Conservation (phyloP, 2,329 filamentous ascomycete species). For the Plenodomus biglobosus region DNA sequence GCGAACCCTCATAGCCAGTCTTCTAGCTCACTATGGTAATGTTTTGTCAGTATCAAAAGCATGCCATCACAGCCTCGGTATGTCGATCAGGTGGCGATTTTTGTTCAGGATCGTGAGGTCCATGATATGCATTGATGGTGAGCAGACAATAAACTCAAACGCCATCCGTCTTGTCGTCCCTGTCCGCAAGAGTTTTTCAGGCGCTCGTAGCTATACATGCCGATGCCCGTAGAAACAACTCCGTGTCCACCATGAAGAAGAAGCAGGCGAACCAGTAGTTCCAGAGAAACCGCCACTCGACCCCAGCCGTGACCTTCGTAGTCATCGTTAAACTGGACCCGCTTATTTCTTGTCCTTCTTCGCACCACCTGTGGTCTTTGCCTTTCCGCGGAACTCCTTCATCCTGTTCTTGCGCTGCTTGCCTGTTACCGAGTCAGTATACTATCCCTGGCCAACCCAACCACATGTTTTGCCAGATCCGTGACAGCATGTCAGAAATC, state of each 20-base stretch:
- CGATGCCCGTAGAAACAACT: slow-evolving; percentile 40
- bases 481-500: slow-evolving; percentile 6
- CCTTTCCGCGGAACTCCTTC: slow-evolving; percentile 97
- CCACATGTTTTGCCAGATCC: slow-evolving; percentile 8
- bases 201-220: slow-evolving; percentile 45
- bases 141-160: slow-evolving; percentile 44
- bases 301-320: slow-evolving; percentile 34
- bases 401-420: slow-evolving; percentile 99
- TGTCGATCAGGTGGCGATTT: background rate
- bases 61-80: background rate
- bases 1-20: no score
- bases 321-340: slow-evolving; percentile 33
- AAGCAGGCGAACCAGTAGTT: slow-evolving; percentile 35
- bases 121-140: slow-evolving; percentile 47
- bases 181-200: slow-evolving; percentile 44
- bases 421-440: slow-evolving; percentile 62
- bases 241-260: slow-evolving; percentile 38
- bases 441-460: slow-evolving; percentile 11
- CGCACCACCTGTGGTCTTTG: slow-evolving; percentile 95
- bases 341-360: slow-evolving; percentile 77
- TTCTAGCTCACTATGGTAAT: no score
- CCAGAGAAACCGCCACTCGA: slow-evolving; percentile 38
- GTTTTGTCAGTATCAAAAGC: background rate
- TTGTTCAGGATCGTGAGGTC: slow-evolving; percentile 20
- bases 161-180: slow-evolving; percentile 44